These are phyloP conservation scores for Centaurea solstitialis DNA, from an alignment of 129 eudicot genomes.

Conservation along the genomic window DNA sequence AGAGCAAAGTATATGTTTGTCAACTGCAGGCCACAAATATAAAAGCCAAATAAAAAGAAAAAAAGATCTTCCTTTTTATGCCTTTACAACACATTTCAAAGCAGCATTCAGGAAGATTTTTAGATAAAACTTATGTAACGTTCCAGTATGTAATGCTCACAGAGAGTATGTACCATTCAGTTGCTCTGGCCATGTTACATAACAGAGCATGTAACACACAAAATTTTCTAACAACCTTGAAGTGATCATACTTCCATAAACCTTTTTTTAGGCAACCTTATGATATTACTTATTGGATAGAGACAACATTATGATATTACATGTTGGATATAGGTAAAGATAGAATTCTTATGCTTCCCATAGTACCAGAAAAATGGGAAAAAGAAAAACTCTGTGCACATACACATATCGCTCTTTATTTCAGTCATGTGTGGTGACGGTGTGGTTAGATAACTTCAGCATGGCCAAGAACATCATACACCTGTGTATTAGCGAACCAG, in stretches of 20 bases:
- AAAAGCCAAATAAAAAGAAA: neutral
- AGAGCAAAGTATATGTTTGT: conserved; percentile 16
- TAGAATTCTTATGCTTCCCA: neutral
- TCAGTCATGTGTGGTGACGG: neutral
- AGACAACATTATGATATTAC: neutral
- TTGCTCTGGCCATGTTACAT: neutral
- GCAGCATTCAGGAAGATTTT: neutral
- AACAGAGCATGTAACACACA: neutral
- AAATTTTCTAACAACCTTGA: neutral
- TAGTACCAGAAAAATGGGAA: neutral
- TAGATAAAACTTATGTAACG: neutral
- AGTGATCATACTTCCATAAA: neutral
- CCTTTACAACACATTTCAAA: neutral
- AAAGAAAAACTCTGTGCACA: neutral
- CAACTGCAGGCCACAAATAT: conserved; percentile 9
- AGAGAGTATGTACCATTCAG: neutral
- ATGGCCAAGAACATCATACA: neutral
- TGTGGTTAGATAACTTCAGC: neutral
- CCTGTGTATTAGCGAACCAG: neutral
- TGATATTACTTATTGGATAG: neutral
- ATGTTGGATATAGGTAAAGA: neutral
- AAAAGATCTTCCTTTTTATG: neutral
- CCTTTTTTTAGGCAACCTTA: neutral
- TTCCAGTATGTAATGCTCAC: conserved; percentile 1
- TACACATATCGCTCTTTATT: neutral